phyloP scores from a whole-genome alignment of 805 yeast genomes.

The Pichia phayaonensis region DNA sequence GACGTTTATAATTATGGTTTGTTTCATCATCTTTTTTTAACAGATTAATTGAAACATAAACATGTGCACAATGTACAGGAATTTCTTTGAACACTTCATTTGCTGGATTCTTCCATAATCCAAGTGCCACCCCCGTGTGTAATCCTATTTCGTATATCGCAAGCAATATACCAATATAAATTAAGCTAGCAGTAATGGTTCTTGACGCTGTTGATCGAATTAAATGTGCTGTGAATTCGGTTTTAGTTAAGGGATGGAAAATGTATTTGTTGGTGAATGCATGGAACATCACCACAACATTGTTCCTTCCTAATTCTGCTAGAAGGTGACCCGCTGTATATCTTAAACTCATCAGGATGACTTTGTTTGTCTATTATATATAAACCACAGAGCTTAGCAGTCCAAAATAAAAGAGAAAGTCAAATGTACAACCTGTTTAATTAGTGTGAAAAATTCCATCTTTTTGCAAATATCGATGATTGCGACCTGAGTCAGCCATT shows the following conservation, averaged over 20 bases:
- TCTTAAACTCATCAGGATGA: neutral
- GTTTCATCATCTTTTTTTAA: constrained; percentile 13
- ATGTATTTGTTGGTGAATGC: constrained; percentile 11
- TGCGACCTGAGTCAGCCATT: neutral
- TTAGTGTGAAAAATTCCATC: neutral
- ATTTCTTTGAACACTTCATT: constrained; percentile 58
- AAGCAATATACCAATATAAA: constrained; percentile 18
- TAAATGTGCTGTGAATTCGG: constrained; percentile 19
- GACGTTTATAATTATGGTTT: constrained; percentile 3
- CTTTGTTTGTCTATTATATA: neutral
- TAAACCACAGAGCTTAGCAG: neutral
- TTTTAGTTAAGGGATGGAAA: constrained; percentile 9
- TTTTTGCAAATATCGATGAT: constrained; percentile 1
- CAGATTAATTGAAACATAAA: constrained; percentile 47
- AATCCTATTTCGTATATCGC: constrained; percentile 20
- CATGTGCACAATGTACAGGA: constrained; percentile 75
- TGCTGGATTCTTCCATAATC: constrained; percentile 26
- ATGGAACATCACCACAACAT: constrained; percentile 1
- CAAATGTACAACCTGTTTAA: neutral
- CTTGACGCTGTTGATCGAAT: constrained; percentile 17
- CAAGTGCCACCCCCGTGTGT: constrained; percentile 18
- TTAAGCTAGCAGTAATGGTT: constrained; percentile 21
- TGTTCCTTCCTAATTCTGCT: neutral
- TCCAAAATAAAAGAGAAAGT: too few species aligned
- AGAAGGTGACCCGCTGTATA: neutral